Percentiles rank a stretch among this genome's conserved stretches.
Conservation (phyloP, 495 filamentous ascomycete genomes). For the Tuber umbilicatum region DNA sequence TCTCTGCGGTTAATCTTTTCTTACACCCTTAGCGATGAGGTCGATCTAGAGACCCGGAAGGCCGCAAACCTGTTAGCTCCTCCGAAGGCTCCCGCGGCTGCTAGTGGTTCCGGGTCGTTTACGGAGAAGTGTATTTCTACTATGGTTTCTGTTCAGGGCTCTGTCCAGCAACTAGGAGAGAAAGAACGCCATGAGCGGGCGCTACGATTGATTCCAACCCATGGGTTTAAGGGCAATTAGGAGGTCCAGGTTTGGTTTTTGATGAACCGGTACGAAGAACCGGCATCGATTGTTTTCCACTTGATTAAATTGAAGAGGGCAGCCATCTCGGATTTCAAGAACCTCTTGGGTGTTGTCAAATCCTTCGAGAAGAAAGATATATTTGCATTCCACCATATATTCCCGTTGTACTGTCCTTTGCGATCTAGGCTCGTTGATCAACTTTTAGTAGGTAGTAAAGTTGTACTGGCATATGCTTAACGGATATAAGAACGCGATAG, state of each 20-base stretch:
- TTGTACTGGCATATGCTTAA: conserved; percentile 61
- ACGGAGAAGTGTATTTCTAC: conserved; percentile 61
- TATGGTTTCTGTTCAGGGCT: conserved; percentile 66
- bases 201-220: conserved; percentile 54
- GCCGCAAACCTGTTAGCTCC: conserved; percentile 44
- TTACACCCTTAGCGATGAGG: conserved; percentile 56
- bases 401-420: conserved; percentile 67
- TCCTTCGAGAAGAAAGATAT: conserved; percentile 66
- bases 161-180: conserved; percentile 65
- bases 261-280: conserved; percentile 75
- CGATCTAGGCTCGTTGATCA: conserved; percentile 58
- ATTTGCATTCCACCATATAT: conserved; percentile 68
- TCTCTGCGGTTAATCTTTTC: conserved; percentile 70
- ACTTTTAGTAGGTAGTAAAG: conserved; percentile 57
- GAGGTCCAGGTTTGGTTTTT: conserved; percentile 67
- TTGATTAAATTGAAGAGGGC: conserved; percentile 69
- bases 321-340: conserved; percentile 61
- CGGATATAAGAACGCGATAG: conserved; percentile 56
- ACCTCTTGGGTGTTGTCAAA: conserved; percentile 59
- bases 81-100: conserved; percentile 29
- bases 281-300: conserved; percentile 67
- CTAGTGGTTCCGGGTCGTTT: conserved; percentile 46
- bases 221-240: conserved; percentile 60
- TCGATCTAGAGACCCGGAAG: conserved; percentile 45
- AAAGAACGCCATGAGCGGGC: conserved; percentile 63